phyloP scores from a whole-genome alignment of 2,329 filamentous ascomycete species.

The Pseudocercospora fijiensis region DNA sequence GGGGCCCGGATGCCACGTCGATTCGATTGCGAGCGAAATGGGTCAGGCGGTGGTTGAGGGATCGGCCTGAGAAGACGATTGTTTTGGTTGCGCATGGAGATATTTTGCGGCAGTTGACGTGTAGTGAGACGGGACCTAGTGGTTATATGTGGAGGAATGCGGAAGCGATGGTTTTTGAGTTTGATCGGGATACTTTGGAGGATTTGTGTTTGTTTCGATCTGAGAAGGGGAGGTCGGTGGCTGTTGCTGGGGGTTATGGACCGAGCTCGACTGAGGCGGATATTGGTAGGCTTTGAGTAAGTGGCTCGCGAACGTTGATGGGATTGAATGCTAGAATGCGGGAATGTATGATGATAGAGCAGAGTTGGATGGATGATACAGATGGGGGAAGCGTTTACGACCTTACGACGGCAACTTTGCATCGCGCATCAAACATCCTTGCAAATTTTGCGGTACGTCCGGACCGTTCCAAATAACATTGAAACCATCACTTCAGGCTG shows the following conservation, averaged over 20 bases:
- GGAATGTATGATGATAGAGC: not conserved
- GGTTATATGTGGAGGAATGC: conserved; percentile 37
- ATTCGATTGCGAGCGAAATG: conserved; percentile 32
- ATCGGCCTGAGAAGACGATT: conserved; percentile 36
- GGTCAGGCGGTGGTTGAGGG: conserved; percentile 35
- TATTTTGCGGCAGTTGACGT: conserved; percentile 34
- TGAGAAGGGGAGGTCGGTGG: conserved; percentile 29
- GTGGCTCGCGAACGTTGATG: not conserved
- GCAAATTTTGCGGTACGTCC: not conserved
- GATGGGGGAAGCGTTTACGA: not conserved
- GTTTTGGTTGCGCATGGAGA: conserved; percentile 39
- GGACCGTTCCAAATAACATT: too few relatives aligned
- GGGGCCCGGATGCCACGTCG: conserved; percentile 23
- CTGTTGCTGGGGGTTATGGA: conserved; percentile 37
- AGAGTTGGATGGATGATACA: not conserved
- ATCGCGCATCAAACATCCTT: not conserved
- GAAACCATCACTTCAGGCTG: too few relatives aligned
- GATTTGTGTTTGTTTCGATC: conserved; percentile 34
- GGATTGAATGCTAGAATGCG: not conserved
- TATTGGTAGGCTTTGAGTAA: conserved; percentile 22
- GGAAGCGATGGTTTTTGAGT: conserved; percentile 33
- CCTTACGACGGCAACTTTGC: not conserved
- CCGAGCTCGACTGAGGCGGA: conserved; percentile 34
- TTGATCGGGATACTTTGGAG: conserved; percentile 30
- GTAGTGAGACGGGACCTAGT: conserved; percentile 26